Base-by-base conservation (phyloP, 2,329 filamentous ascomycete genomes). In the Alternaria viburni region DNA sequence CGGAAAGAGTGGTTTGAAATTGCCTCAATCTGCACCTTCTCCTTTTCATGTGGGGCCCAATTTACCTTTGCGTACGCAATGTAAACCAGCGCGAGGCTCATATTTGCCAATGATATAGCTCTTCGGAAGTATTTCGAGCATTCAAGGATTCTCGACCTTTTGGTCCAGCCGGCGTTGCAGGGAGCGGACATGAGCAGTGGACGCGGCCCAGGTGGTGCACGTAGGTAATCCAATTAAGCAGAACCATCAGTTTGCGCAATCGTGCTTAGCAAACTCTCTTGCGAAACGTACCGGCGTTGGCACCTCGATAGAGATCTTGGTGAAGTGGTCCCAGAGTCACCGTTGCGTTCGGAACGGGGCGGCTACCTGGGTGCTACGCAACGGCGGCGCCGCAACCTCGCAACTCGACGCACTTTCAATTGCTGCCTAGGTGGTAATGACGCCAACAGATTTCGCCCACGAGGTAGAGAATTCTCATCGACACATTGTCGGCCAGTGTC, bases 101-200 rank as follows among this genome's bases (percentile, higher is more conserved):
- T 30, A 43, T n/a, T 36, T 47, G 43, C 49, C n/a, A 36, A 25
- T 44, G 15, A 44, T 41, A 26, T 36, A 36, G 26, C 19, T 30
- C 50, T 32, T 59, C 32, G 56, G 49, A 12, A 30, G 25, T 58
- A 46, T 28, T 46, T 23, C 23, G 47, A 50, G 10, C 47, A 25
- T 23, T 54, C 41, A 25, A 58, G 45, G 52, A 44, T 56, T 54
- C 15, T n/a, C 28, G 47, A 44, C 46, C 32, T 13, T 52, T 41
- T 12, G 13, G 17, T 15, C 12, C 32, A 43, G 32, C 45, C 28
- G 10, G 25, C 46, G 17, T 58, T 46, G 28, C 57, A 62, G 49
- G 55, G 60, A 47, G 44, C 56, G 60, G 60, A 62, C 32, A 59
- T 59, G 49, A 62, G 52, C n/a, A 50, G 56, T 50, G 50, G 44